Base-by-base conservation (phyloP, 2,329 filamentous ascomycete genomes). In the Alternaria metachromatica region DNA sequence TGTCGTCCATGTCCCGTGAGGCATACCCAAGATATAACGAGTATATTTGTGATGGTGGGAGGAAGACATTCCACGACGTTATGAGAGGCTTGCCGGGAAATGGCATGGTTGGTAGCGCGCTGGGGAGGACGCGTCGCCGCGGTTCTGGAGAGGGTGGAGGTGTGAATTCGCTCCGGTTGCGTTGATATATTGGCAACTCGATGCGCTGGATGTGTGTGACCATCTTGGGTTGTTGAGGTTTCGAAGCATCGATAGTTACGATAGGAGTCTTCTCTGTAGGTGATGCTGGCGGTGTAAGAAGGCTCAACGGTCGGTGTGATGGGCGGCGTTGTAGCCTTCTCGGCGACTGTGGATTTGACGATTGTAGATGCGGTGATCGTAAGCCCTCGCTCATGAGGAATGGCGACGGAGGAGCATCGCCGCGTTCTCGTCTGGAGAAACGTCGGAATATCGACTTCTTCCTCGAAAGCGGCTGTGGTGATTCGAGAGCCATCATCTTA, bases 1-100 rank as follows among this genome's bases (percentile, higher is more conserved):
- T 73, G 33, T 78, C 73, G 2, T 73, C 58, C 66, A 70, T 72
- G 8, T 66, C 60, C 20, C 46, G 13, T 0, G 77, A 75, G 2
- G 50, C n/a, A 67, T 70, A 71, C 3, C 77, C 77, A 49, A 72
- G 69, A 62, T 78, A 75, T 2, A 79, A 66, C 3, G 69, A 70
- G 63, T 70, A 70, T 15, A 76, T 68, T 49, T 78, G 73, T 7
- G 71, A 63, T 0, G 77, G 76, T 2, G 68, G 73, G 9, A 79
- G 70, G 64, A 73, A 77, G n/a, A 79, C 59, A 45, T 78, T 70
- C 76, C 76, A 79, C 3, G 69, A 21, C 1, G 66, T 67, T 23
- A 76, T 76, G 26, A 64, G 49, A 4, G 67, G 68, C 28, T 53
- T 62, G 33, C 53, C 30, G 50, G 70, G 74, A 11, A 73, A 76